Conservation (phyloP, 257 asterid genomes). For the Solanum arcanum region DNA sequence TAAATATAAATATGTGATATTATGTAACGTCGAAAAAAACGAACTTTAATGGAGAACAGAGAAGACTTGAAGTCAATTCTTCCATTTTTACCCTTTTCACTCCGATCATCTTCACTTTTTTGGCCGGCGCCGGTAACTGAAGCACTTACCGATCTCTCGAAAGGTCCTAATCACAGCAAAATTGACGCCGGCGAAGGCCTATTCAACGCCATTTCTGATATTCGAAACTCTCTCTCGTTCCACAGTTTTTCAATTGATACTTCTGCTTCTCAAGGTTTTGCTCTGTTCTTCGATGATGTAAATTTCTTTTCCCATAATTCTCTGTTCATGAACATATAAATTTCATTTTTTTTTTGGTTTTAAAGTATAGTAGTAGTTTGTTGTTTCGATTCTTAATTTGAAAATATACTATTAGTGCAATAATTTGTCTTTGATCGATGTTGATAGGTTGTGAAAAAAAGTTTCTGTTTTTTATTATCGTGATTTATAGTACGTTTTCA, state of each 20-base stretch:
- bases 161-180: conserved; percentile 64
- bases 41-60: not conserved
- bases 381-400: not conserved
- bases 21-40: too few species aligned
- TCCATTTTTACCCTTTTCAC: conserved; percentile 45
- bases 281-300: conserved; percentile 72
- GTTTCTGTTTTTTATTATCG: not conserved
- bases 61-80: conserved; percentile 32
- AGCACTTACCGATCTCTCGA: conserved; percentile 55
- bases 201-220: conserved; percentile 51
- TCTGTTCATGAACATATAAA: not conserved
- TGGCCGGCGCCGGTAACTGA: conserved; percentile 56
- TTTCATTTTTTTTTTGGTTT: not conserved
- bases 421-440: not conserved
- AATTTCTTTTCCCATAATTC: not conserved
- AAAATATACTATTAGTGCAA: not conserved
- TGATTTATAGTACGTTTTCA: not conserved
- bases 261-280: conserved; percentile 45
- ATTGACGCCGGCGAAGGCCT: conserved; percentile 59
- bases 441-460: not conserved
- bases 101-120: conserved; percentile 47
- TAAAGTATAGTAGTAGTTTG: not conserved
- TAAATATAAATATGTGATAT: too few species aligned
- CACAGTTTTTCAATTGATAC: conserved; percentile 13
- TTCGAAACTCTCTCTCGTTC: conserved; percentile 38